Conservation (phyloP, 345 rosid species). For the Gynandropsis gynandra region DNA sequence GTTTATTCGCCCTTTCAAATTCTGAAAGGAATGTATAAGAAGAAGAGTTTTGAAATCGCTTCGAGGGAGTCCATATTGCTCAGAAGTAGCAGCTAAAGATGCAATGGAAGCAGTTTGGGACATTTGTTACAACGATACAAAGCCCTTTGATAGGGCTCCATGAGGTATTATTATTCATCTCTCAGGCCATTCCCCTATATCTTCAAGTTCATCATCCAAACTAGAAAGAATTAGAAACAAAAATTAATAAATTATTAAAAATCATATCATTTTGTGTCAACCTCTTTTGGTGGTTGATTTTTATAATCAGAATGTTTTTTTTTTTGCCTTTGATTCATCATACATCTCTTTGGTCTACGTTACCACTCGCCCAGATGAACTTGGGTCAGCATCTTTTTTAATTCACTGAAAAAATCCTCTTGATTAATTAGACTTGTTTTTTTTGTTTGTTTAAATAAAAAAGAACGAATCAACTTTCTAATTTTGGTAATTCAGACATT, state of each 20-base stretch:
- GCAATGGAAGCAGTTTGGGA: slow-evolving; percentile 97
- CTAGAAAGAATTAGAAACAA: background rate
- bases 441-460: background rate
- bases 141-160: slow-evolving; percentile 95
- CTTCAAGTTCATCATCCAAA: slow-evolving; percentile 19
- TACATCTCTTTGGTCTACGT: too few relatives aligned
- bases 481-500: slow-evolving; percentile 21
- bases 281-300: too few relatives aligned
- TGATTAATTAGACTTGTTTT: too few relatives aligned
- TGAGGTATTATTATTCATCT: slow-evolving; percentile 24
- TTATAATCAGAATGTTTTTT: too few relatives aligned
- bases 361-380: too few relatives aligned
- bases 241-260: too few relatives aligned
- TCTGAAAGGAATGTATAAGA: slow-evolving; percentile 71
- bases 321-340: too few relatives aligned
- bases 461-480: slow-evolving; percentile 24
- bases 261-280: too few relatives aligned
- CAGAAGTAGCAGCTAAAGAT: slow-evolving; percentile 64
- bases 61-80: slow-evolving; percentile 66
- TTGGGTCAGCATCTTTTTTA: too few relatives aligned
- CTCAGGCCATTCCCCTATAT: slow-evolving; percentile 3
- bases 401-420: too few relatives aligned
- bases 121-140: slow-evolving; percentile 85
- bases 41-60: slow-evolving; percentile 80
- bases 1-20: background rate